Base-by-base conservation (phyloP, 768 basidiomycete species). In the Xerocomellus dryophilus region DNA sequence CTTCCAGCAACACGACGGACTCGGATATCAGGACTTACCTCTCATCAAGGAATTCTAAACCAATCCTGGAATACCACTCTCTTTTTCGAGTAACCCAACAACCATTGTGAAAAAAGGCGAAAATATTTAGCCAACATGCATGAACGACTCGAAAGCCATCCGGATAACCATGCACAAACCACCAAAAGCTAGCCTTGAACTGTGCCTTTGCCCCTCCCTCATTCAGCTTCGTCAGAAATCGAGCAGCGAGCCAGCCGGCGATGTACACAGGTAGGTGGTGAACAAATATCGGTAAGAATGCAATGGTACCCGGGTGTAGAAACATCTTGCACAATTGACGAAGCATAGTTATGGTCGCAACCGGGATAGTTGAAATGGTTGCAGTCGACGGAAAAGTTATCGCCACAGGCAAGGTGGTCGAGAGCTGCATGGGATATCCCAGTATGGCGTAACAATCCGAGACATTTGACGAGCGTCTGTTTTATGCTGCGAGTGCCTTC, bases 141-240 rank as follows among this genome's bases (percentile, higher is more conserved):
- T n/a, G n/a, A n/a, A n/a, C n/a, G n/a, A n/a, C n/a, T n/a, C n/a
- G n/a, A n/a, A n/a, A n/a, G n/a, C 23, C 23, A 25, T 25, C 23
- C 23, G 23, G 23, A 25, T 25, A 25, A 5, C 23, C 23, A 25
- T 25, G 5, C 23, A 2, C 5, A 25, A 5, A 49, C 45, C 79
- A 3, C 84, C 85, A 23, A 84, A n/a, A 78, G 9, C 84, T 73
- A 43, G 82, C 74, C 68, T 87, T 86, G 68, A 81, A 88, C 68
- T 89, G 86, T n/a, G 86, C 85, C 45, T 79, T 71, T 29, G 80
- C 78, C 62, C 88, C 87, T 62, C 86, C 78, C 63, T 88, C 23
- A 5, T 80, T 78, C 14, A 72, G 63, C 0, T 63, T 64, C 10
- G 75, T 74, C 25, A 86, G 60, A 43, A 75, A 59, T 41, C 72